Conservation (phyloP, 345 rosid species). For the Gynandropsis gynandra region DNA sequence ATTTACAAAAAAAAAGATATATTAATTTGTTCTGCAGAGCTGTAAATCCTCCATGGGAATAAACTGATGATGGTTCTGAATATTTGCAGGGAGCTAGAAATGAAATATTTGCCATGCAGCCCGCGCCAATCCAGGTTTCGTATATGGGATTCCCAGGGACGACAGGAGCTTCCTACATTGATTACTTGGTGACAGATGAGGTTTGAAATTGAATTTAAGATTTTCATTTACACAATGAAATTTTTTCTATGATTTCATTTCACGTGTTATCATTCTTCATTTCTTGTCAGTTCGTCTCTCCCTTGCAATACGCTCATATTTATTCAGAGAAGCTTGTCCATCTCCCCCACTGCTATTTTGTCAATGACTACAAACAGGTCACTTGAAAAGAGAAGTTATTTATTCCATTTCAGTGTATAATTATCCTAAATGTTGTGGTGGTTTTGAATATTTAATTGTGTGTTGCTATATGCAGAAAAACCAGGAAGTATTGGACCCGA, state of each 20-base stretch:
- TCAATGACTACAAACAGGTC: slow-evolving; percentile 98
- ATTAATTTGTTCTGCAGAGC: background rate
- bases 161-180: slow-evolving; percentile 88
- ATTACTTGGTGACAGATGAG: slow-evolving; percentile 97
- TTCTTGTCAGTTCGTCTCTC: slow-evolving; percentile 79
- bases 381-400: slow-evolving; percentile 8
- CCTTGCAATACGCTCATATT: slow-evolving; percentile 57
- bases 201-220: slow-evolving; percentile 27
- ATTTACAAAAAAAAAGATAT: background rate
- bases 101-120: slow-evolving; percentile 97
- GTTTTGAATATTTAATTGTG: background rate
- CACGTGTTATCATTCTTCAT: slow-evolving; percentile 9
- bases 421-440: background rate
- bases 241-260: slow-evolving; percentile 19
- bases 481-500: slow-evolving; percentile 77
- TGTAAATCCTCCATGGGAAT: slow-evolving; percentile 4
- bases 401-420: background rate
- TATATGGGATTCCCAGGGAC: slow-evolving; percentile 99
- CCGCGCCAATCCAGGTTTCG: slow-evolving; percentile 95
- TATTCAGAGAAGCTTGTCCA: slow-evolving; percentile 97
- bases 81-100: slow-evolving; percentile 87
- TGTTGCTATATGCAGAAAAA: slow-evolving; percentile 58
- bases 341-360: slow-evolving; percentile 97
- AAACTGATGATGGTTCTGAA: slow-evolving; percentile 1
- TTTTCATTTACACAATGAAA: background rate